Conservation (phyloP, 306 rosid species). For the Parietaria judaica region DNA sequence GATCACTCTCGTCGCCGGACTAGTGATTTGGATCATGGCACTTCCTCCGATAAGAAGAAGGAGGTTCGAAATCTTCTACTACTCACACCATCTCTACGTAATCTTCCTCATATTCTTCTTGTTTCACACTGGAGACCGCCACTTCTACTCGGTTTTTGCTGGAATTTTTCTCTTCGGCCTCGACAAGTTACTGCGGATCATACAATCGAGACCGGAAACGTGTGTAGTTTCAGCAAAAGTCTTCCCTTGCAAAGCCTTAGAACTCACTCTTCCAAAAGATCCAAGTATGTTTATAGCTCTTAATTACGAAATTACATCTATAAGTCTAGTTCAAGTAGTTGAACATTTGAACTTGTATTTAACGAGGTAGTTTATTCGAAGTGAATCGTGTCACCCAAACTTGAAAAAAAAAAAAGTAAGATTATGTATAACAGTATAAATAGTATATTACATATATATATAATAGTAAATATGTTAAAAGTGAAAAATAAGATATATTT, state of each 20-base stretch:
- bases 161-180: conserved; percentile 77
- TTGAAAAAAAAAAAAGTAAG: too few relatives aligned
- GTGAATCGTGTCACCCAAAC: not conserved
- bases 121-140: conserved; percentile 88
- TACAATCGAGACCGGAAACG: conserved; percentile 68
- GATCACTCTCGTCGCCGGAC: conserved; percentile 48
- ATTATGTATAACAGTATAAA: not conserved
- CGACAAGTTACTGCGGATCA: conserved; percentile 63
- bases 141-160: conserved; percentile 66
- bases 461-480: too few relatives aligned
- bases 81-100: conserved; percentile 69
- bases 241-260: conserved; percentile 61
- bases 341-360: not conserved
- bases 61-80: conserved; percentile 75
- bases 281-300: conserved; percentile 33
- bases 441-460: too few relatives aligned
- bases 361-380: not conserved
- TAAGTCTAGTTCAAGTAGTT: too few relatives aligned
- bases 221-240: conserved; percentile 56
- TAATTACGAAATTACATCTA: not conserved
- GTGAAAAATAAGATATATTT: too few relatives aligned
- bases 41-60: conserved; percentile 81
- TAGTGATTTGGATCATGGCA: conserved; percentile 71
- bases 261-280: conserved; percentile 68
- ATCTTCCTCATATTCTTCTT: conserved; percentile 74